A percentile compares a stretch with the other conserved stretches of the same genome.
Evolutionary conservation across 805 yeast species (phyloP).

Genomic region (Kodamaea jinghongensis): DNA sequence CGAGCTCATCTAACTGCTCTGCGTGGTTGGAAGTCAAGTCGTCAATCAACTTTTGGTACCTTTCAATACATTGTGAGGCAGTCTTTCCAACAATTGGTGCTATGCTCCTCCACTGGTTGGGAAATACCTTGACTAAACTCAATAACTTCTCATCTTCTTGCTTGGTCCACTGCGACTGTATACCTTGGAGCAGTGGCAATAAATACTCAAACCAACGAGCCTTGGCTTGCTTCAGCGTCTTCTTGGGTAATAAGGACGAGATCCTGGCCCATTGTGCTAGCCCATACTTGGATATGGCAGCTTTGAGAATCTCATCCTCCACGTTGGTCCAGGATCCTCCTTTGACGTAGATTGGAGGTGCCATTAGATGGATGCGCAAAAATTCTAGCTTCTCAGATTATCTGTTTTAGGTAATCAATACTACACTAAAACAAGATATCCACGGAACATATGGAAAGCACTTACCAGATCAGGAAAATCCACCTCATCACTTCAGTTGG

Average conservation of each 20-base stretch:
- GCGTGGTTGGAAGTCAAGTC: slow-evolving; percentile 36
- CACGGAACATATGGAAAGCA: too few species aligned
- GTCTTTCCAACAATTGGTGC: slow-evolving; percentile 79
- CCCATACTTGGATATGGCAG: slow-evolving; percentile 92
- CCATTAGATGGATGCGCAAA: neutral
- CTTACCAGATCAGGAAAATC: too few species aligned
- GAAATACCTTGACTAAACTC: slow-evolving; percentile 64
- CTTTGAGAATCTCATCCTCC: slow-evolving; percentile 81
- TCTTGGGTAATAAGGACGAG: slow-evolving; percentile 78
- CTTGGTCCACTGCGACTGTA: slow-evolving; percentile 62
- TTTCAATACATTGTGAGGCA: slow-evolving; percentile 79
- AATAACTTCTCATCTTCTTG: slow-evolving; percentile 76
- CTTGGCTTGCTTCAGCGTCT: slow-evolving; percentile 88
- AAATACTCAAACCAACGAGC: slow-evolving; percentile 91
- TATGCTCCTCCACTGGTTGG: slow-evolving; percentile 95
- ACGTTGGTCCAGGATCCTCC: slow-evolving; percentile 91
- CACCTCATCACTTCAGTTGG: too few species aligned
- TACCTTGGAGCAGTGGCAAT: slow-evolving; percentile 59
- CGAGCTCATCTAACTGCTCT: slow-evolving; percentile 28
- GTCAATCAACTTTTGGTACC: slow-evolving; percentile 72
- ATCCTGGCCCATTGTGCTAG: slow-evolving; percentile 93
- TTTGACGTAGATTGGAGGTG: slow-evolving; percentile 66
- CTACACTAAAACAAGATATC: too few species aligned
- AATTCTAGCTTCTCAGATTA: too few species aligned
- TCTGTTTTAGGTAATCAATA: too few species aligned